Conservation (phyloP, 441 rosid genomes). For the Viola pubescens region DNA sequence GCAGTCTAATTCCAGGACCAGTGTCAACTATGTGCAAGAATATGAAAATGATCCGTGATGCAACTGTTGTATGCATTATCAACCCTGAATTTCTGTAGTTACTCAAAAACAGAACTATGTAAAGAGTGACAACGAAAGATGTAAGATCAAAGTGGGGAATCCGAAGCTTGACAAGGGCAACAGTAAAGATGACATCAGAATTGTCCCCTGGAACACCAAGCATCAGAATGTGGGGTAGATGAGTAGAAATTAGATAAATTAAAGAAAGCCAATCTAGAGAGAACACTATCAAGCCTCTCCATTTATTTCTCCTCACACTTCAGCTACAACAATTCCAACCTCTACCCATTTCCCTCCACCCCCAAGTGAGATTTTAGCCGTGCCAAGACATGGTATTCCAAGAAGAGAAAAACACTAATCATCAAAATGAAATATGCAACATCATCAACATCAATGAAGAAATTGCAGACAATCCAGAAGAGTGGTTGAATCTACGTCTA, state of each 20-base stretch:
- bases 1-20: conserved; percentile 3
- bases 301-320: conserved; percentile 26
- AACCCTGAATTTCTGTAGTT: conserved; percentile 23
- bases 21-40: conserved; percentile 10
- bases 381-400: conserved; percentile 31
- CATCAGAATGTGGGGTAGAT: conserved; percentile 38
- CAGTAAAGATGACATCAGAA: conserved; percentile 35
- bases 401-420: conserved; percentile 25
- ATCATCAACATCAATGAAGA: conserved; percentile 18
- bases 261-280: conserved; percentile 10
- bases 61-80: conserved; percentile 17
- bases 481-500: conserved; percentile 61
- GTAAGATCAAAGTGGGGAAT: conserved; percentile 42
- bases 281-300: conserved; percentile 19
- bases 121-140: conserved; percentile 26
- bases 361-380: background rate
- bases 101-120: conserved; percentile 25
- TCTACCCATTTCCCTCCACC: conserved; percentile 10
- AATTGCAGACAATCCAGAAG: conserved; percentile 29
- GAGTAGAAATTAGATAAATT: conserved; percentile 21
- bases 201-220: conserved; percentile 35
- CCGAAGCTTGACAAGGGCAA: conserved; percentile 38
- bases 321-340: conserved; percentile 19
- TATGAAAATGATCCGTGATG: conserved; percentile 22
- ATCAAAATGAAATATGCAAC: conserved; percentile 17